phyloP scores from a whole-genome alignment of 768 basidiomycete species.

The Trametes cubensis region DNA sequence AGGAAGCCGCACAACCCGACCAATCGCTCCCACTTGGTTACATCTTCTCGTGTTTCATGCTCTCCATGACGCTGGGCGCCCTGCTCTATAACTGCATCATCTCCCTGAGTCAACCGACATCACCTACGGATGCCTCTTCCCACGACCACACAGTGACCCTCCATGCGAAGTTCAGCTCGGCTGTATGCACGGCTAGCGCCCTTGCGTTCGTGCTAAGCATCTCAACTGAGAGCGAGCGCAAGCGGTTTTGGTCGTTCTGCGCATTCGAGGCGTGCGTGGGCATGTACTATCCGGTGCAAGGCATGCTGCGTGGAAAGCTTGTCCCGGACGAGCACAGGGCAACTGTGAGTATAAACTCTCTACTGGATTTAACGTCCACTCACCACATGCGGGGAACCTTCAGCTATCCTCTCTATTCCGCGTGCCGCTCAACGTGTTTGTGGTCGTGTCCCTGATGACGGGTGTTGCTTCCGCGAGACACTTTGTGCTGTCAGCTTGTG shows the following conservation, averaged over 20 bases:
- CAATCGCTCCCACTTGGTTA: constrained; percentile 67
- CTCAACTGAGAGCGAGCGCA: constrained; percentile 44
- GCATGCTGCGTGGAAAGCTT: constrained; percentile 67
- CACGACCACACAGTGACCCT: constrained; percentile 51
- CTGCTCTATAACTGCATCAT: constrained; percentile 61
- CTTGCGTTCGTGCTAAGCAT: constrained; percentile 57
- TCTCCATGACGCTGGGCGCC: constrained; percentile 82
- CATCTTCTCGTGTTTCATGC: constrained; percentile 82
- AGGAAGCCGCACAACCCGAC: constrained; percentile 53
- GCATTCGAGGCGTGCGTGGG: constrained; percentile 77
- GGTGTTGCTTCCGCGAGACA: constrained; percentile 68
- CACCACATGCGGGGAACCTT: not conserved
- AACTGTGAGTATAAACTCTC: constrained; percentile 50
- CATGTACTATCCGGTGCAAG: constrained; percentile 79
- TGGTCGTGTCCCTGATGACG: constrained; percentile 67
- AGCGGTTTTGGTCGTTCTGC: constrained; percentile 75
- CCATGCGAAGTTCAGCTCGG: constrained; percentile 67
- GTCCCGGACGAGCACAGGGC: constrained; percentile 75
- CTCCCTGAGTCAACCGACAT: constrained; percentile 26
- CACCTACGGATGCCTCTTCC: constrained; percentile 11
- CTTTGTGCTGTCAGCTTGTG: constrained; percentile 60
- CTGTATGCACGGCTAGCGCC: constrained; percentile 62
- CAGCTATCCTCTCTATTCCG: constrained; percentile 73
- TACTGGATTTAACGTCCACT: not conserved
- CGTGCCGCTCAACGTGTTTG: constrained; percentile 75